A percentile compares a stretch with the other conserved stretches of the same genome.
Evolutionary conservation across 345 rosid species (phyloP).

Genomic region (Heritiera littoralis): DNA sequence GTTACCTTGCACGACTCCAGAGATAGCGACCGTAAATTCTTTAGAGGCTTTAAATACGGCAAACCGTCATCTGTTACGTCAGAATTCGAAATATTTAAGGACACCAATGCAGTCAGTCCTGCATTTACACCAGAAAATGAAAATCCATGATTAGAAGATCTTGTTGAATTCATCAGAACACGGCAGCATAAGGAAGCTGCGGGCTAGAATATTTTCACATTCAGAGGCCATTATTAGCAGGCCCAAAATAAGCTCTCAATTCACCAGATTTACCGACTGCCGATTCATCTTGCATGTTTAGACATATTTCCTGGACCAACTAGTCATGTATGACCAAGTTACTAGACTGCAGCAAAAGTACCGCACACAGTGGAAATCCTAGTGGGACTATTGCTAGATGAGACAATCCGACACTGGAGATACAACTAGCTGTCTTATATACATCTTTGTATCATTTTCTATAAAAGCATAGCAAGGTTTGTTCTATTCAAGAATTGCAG

Average conservation of each 20-base stretch:
- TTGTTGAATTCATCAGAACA: background rate
- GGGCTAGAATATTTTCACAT: background rate
- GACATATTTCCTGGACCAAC: background rate
- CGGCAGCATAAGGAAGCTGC: background rate
- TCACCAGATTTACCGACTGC: background rate
- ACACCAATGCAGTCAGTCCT: conserved; percentile 56
- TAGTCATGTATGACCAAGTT: background rate
- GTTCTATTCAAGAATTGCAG: background rate
- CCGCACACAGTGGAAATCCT: background rate
- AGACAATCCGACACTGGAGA: background rate
- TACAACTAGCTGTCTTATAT: background rate
- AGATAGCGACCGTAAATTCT: conserved; percentile 42
- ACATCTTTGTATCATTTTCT: background rate
- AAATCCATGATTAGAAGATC: background rate
- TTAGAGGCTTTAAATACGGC: conserved; percentile 48
- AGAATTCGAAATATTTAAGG: conserved; percentile 54
- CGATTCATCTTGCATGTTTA: background rate
- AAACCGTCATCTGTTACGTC: conserved; percentile 49
- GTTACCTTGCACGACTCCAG: conserved; percentile 61
- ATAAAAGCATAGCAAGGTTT: background rate
- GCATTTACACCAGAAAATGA: conserved; percentile 22
- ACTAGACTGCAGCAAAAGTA: background rate
- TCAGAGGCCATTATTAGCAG: background rate
- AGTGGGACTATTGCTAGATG: background rate
- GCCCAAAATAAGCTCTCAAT: background rate